Percentiles rank a stretch among this genome's conserved stretches.
Conservation (phyloP, 805 yeast species). For the Clavispora asparagi region DNA sequence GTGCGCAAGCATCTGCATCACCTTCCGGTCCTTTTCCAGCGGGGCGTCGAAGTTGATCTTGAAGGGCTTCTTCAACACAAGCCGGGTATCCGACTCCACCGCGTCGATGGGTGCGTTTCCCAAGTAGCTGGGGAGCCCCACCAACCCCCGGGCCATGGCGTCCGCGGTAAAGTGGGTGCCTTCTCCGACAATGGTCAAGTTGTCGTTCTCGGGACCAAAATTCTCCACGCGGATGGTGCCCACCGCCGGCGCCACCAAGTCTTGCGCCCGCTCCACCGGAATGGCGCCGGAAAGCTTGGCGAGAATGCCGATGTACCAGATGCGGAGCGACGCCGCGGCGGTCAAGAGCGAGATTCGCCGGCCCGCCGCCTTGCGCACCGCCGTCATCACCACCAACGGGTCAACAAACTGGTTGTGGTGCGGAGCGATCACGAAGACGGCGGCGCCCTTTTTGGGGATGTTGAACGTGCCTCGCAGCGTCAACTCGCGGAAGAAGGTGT, state of each 20-base stretch:
- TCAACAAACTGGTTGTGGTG: conserved; percentile 41
- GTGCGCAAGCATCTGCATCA: conserved; percentile 13
- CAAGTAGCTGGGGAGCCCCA: conserved; percentile 32
- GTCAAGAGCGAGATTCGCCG: conserved; percentile 32
- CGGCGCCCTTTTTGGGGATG: conserved; percentile 33
- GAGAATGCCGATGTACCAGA: conserved; percentile 26
- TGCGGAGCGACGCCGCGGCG: conserved; percentile 32
- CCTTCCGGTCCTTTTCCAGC: conserved; percentile 8
- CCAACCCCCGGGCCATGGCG: conserved; percentile 30
- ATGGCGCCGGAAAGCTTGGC: conserved; percentile 32
- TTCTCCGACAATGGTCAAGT: conserved; percentile 23
- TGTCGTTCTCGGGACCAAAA: conserved; percentile 13
- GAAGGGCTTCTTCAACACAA: conserved; percentile 23
- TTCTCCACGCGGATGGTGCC: conserved; percentile 26
- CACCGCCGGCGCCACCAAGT: conserved; percentile 22
- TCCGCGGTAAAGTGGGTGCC: conserved; percentile 31
- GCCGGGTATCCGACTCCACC: conserved; percentile 26
- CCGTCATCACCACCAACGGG: conserved; percentile 33
- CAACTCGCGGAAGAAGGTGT: conserved; percentile 39
- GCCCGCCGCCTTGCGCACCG: conserved; percentile 25
- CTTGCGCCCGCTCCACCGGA: conserved; percentile 41
- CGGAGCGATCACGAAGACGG: conserved; percentile 39
- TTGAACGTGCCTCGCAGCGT: conserved; percentile 33
- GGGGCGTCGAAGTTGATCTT: conserved; percentile 10
- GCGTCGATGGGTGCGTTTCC: conserved; percentile 29